These are phyloP conservation scores for Allium fistulosum DNA, from an alignment of 106 monocot species.

Conservation along the genomic window DNA sequence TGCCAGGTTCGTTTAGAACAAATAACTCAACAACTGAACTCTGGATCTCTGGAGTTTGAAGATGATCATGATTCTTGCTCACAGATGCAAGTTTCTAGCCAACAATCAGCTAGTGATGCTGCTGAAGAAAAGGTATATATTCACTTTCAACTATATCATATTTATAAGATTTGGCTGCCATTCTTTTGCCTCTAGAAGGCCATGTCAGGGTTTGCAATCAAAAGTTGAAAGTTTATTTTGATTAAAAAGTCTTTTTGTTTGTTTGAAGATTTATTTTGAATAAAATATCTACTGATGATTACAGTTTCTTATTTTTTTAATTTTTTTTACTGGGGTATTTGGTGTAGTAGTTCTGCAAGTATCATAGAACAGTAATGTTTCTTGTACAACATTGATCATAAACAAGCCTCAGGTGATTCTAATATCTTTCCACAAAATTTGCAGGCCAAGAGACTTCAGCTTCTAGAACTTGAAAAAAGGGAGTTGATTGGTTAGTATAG, in stretches of 20 bases:
- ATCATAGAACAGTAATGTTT: too few relatives aligned
- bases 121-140: conserved; percentile 39
- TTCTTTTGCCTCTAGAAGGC: too few relatives aligned
- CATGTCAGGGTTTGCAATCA: too few relatives aligned
- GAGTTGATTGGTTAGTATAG: conserved; percentile 65
- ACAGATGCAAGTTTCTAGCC: conserved; percentile 16
- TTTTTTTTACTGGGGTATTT: background rate
- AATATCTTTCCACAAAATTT: conserved; percentile 3
- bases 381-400: too few relatives aligned
- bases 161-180: too few relatives aligned
- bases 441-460: conserved; percentile 36
- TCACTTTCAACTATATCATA: background rate
- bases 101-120: conserved; percentile 23
- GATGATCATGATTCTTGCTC: conserved; percentile 42
- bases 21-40: conserved; percentile 67
- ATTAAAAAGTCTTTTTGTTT: too few relatives aligned
- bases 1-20: conserved; percentile 95
- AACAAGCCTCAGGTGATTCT: too few relatives aligned
- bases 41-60: conserved; percentile 40
- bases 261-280: too few relatives aligned
- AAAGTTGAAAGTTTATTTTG: too few relatives aligned
- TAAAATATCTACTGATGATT: too few relatives aligned
- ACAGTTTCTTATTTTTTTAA: background rate
- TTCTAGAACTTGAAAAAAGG: conserved; percentile 72
- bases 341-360: background rate